phyloP scores from a whole-genome alignment of 2,329 filamentous ascomycete genomes.

The Fusarium sambucinum region DNA sequence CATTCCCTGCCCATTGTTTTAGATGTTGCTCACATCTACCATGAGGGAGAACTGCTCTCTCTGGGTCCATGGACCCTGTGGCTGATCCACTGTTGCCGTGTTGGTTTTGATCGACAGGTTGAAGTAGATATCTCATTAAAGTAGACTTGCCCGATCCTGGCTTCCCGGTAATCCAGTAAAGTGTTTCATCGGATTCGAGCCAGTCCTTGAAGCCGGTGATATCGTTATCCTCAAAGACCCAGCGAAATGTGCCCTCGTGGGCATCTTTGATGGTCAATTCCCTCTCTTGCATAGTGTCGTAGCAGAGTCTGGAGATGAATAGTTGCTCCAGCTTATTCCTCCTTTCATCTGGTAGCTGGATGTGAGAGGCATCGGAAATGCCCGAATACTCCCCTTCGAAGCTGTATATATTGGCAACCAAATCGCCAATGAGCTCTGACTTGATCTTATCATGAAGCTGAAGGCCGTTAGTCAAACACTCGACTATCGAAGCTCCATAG shows the following conservation, averaged over 20 bases:
- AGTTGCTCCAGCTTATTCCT: neutral
- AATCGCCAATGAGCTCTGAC: neutral
- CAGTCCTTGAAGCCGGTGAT: conserved; percentile 3
- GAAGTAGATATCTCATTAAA: conserved; percentile 16
- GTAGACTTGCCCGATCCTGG: conserved; percentile 23
- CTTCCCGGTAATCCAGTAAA: conserved; percentile 35
- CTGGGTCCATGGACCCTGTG: fast-evolving
- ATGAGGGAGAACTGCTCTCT: fast-evolving
- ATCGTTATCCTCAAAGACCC: conserved; percentile 2
- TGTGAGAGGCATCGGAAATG: neutral
- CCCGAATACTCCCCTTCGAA: fast-evolving
- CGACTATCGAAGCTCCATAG: neutral
- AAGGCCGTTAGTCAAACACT: conserved; percentile 2
- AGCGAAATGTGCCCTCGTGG: conserved; percentile 15
- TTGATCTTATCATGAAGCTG: neutral
- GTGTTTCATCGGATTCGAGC: neutral
- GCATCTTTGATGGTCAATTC: conserved; percentile 22
- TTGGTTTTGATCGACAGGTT: neutral
- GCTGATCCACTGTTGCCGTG: neutral
- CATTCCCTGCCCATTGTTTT: neutral
- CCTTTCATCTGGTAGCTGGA: neutral
- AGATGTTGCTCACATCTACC: neutral
- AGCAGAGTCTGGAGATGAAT: conserved; percentile 11
- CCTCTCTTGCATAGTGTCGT: conserved; percentile 24
- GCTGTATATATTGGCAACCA: conserved; percentile 2